Evolutionary conservation across 768 basidiomycete genomes (phyloP), one percentile per base, ranked within the genome.

Genomic region (Rhizopogon vinicolor): DNA sequence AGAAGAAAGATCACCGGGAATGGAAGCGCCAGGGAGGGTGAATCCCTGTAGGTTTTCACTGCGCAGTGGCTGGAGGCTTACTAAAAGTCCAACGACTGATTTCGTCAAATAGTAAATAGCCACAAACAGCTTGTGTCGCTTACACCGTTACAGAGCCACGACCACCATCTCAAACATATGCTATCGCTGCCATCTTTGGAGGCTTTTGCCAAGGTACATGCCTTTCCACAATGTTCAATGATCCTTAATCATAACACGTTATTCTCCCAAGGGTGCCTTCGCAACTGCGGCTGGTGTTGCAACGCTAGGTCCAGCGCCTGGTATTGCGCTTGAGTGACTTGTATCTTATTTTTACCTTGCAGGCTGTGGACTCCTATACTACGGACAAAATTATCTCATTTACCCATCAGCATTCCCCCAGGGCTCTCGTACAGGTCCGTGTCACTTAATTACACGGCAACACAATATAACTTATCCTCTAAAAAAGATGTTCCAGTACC

Each of bases 381-480:
- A 89, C 60, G 91, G 89, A 29, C 94, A 98, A 68, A 88, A 86
- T 66, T 87, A 82, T 61, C 76, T 98, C 51, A 95, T 98, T 67
- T 98, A 96, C 68, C 94, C 94, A 1, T 86, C 91, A 16, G 86
- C 87, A 7, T 86, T 81, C 46, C 86, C 91, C 53, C 80, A 84
- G 5, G 93, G 93, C 1, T 93, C 93, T 25, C 76, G 93, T 46
- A 85, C 76, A 63, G 81, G 93, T 91, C 55, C 56, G 74, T 62
- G n/a, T 40, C 28, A 37, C 57, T 48, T 10, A n/a, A 41, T 5
- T 12, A 40, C 37, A 31, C n/a, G 25, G 28, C 4, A 44, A 16
- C 29, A 3, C 48, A 49, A 6, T 14, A 13, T 37, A 41, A 40
- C 9, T 51, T 31, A 43, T 13, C 42, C 43, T 28, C 35, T 5